phyloP scores from a whole-genome alignment of 2,329 filamentous ascomycete genomes.

The Cladosporium sp. region DNA sequence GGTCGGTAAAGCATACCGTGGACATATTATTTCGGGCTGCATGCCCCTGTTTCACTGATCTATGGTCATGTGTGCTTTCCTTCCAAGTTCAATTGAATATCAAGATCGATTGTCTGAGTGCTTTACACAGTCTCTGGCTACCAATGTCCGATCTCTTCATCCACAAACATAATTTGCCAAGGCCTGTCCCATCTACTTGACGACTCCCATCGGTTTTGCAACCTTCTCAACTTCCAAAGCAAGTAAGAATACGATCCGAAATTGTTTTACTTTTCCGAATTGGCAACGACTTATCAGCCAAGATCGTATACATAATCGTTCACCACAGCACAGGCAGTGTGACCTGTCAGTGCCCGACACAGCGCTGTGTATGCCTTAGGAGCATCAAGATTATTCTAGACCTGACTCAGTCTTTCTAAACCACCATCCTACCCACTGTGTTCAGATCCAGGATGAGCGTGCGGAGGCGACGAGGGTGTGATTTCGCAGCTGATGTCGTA shows the following conservation, averaged over 20 bases:
- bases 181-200: not conserved
- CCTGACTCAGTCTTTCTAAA: not conserved
- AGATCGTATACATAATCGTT: not conserved
- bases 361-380: not conserved
- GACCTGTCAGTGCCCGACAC: not conserved
- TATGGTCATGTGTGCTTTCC: not conserved
- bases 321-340: not conserved
- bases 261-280: too few species aligned
- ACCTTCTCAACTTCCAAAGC: not conserved
- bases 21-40: too few species aligned
- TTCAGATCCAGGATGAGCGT: not conserved
- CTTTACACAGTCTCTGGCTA: not conserved
- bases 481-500: not conserved
- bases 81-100: not conserved
- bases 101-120: not conserved
- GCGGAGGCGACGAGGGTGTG: not conserved
- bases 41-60: too few species aligned
- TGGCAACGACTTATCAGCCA: not conserved
- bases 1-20: too few species aligned
- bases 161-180: not conserved
- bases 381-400: not conserved
- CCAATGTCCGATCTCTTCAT: not conserved
- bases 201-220: not conserved
- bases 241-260: not conserved
- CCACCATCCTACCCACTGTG: not conserved